Conservation (phyloP, 2,329 filamentous ascomycete species). For the Dendryphion nanum region DNA sequence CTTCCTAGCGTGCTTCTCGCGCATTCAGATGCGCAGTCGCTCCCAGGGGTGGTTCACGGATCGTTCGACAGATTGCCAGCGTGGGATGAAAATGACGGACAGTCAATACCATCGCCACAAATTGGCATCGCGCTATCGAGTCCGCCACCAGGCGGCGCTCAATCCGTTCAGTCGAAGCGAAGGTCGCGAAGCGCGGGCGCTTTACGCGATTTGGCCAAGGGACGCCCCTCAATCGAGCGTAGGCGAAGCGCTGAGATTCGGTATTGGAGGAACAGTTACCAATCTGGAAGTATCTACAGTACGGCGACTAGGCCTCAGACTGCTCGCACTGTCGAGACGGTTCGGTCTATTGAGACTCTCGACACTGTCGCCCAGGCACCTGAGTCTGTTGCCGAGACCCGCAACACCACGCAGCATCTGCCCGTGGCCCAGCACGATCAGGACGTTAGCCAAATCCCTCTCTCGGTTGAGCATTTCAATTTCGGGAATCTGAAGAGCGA, state of each 20-base stretch:
- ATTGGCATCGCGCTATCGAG: constrained; percentile 39
- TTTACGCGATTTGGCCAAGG: constrained; percentile 31
- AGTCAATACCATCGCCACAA: constrained; percentile 23
- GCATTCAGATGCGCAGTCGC: constrained; percentile 23
- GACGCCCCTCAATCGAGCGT: constrained; percentile 19
- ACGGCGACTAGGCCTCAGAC: constrained; percentile 29
- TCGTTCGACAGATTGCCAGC: constrained; percentile 19
- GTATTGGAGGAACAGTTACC: constrained; percentile 36
- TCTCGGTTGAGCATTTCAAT: constrained; percentile 35
- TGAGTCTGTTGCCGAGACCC: constrained; percentile 20
- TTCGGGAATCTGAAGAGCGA: constrained; percentile 33
- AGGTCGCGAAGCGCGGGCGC: constrained; percentile 39
- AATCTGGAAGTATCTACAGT: constrained; percentile 32
- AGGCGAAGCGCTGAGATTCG: constrained; percentile 36
- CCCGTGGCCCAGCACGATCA: constrained; percentile 10
- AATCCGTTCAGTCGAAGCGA: constrained; percentile 25
- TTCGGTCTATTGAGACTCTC: constrained; percentile 22
- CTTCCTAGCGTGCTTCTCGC: constrained; percentile 30
- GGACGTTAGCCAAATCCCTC: constrained; percentile 11
- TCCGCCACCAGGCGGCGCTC: constrained; percentile 15
- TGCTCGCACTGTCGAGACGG: constrained; percentile 31
- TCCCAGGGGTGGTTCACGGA: constrained; percentile 21
- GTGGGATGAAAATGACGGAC: constrained; percentile 30
- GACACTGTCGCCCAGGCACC: constrained; percentile 18
- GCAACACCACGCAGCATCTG: constrained; percentile 18